Percentiles rank a stretch among this genome's conserved stretches.
Conservation (phyloP, 768 basidiomycete species). For the Lentinula raphanica region DNA sequence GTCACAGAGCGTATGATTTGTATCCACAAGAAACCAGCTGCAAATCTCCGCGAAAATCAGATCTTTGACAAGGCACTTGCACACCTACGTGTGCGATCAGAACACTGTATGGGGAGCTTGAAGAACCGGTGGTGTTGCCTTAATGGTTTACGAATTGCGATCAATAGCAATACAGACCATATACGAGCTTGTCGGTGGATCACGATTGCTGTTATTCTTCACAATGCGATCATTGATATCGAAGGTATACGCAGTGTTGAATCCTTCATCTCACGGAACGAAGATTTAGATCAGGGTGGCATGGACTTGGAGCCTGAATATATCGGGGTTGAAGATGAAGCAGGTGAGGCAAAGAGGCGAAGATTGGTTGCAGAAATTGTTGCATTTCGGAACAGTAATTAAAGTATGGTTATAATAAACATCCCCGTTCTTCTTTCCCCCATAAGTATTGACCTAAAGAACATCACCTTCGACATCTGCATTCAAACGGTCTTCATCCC, state of each 20-base stretch:
- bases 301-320: background rate
- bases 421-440: too few species aligned
- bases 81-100: slow-evolving; percentile 26
- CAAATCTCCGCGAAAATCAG: slow-evolving; percentile 19
- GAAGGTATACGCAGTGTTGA: slow-evolving; percentile 20
- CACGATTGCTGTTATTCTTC: slow-evolving; percentile 27
- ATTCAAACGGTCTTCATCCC: background rate
- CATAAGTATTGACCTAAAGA: too few species aligned
- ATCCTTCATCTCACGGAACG: slow-evolving; percentile 10
- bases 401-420: background rate
- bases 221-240: slow-evolving; percentile 28
- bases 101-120: slow-evolving; percentile 32
- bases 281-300: background rate
- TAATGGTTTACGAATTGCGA: slow-evolving; percentile 21
- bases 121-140: slow-evolving; percentile 26
- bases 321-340: background rate
- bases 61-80: slow-evolving; percentile 23
- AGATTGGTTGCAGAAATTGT: background rate
- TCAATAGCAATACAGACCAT: slow-evolving; percentile 24
- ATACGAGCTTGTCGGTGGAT: slow-evolving; percentile 24
- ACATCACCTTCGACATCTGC: background rate
- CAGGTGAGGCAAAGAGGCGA: background rate
- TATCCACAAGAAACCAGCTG: slow-evolving; percentile 25
- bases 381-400: background rate
- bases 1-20: slow-evolving; percentile 23